Evolutionary conservation across 2,329 filamentous ascomycete species (phyloP).

Genomic region (Sphaceloma murrayae): DNA sequence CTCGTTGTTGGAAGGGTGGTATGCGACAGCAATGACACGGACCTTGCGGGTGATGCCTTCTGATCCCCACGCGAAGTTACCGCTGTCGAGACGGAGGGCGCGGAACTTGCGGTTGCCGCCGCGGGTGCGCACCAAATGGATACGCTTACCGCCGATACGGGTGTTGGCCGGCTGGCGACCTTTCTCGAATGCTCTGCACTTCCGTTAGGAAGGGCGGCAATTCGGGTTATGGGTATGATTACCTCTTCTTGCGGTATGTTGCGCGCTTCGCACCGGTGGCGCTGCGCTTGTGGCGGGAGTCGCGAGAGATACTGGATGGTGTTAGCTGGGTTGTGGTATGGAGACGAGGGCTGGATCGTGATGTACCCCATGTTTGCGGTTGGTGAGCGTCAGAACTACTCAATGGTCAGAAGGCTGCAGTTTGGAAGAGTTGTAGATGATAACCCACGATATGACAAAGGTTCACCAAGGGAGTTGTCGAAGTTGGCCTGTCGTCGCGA

Average conservation of each 20-base stretch:
- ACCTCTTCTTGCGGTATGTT: conserved; percentile 51
- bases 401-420: not conserved
- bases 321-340: conserved; percentile 29
- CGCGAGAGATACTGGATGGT: conserved; percentile 79
- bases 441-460: not conserved
- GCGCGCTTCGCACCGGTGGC: conserved; percentile 86
- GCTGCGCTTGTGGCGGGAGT: conserved; percentile 99
- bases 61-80: conserved; percentile 99
- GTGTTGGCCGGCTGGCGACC: conserved; percentile 99
- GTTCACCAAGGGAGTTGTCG: not conserved
- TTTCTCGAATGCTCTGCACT: conserved; percentile 98
- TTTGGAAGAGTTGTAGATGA: not conserved
- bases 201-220: conserved; percentile 50
- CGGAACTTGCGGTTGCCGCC: conserved; percentile 99
- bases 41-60: conserved; percentile 98
- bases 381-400: conserved; percentile 33
- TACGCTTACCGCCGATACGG: conserved; percentile 93
- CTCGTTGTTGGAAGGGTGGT: conserved; percentile 99
- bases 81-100: conserved; percentile 93
- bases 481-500: not conserved
- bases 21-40: conserved; percentile 95
- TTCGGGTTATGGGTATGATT: conserved; percentile 43
- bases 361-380: conserved; percentile 45
- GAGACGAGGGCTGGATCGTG: conserved; percentile 21
- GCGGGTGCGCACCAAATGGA: conserved; percentile 93